phyloP scores from a whole-genome alignment of 2,329 filamentous ascomycete genomes.

The Aureobasidium melanogenum region DNA sequence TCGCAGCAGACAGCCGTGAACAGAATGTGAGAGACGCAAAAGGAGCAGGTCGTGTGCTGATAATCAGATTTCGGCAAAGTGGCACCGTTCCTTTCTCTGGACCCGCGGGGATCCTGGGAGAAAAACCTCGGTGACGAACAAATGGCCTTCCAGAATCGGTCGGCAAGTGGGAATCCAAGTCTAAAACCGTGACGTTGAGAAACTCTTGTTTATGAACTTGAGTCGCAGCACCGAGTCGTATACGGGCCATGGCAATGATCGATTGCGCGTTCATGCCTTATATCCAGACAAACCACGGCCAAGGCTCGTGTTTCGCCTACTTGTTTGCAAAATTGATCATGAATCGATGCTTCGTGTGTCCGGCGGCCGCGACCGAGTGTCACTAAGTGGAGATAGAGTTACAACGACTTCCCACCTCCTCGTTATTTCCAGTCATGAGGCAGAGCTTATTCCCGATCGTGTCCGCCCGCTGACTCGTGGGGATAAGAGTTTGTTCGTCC shows the following conservation, averaged over 20 bases:
- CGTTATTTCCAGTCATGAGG: neutral
- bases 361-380: neutral
- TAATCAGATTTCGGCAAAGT: neutral
- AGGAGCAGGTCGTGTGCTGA: neutral
- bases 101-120: neutral
- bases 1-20: neutral
- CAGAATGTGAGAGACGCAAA: neutral
- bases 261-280: neutral
- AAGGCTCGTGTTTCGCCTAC: neutral
- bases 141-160: neutral
- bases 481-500: neutral
- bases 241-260: neutral
- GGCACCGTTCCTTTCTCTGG: constrained; percentile 3
- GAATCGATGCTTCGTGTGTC: neutral
- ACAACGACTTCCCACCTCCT: neutral
- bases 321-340: neutral
- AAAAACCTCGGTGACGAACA: neutral
- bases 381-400: constrained; percentile 6
- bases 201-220: neutral
- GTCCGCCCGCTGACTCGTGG: neutral
- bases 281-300: neutral
- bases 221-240: neutral
- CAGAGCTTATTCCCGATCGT: neutral
- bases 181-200: neutral
- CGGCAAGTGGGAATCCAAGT: neutral